phyloP scores from a whole-genome alignment of 352 stramenopile genomes.

The Phytophthora europaea region DNA sequence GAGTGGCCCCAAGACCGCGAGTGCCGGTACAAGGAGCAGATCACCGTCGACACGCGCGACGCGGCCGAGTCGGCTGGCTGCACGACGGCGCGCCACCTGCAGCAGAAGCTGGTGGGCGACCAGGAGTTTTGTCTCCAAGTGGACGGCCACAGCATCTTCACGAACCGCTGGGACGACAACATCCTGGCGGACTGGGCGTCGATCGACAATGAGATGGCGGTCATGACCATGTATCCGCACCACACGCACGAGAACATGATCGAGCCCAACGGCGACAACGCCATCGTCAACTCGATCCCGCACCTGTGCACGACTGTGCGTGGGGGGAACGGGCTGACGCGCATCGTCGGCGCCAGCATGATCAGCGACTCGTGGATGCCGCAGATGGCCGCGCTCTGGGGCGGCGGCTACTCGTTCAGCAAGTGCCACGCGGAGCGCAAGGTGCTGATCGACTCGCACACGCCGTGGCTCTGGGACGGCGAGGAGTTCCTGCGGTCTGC shows the following conservation, averaged over 20 bases:
- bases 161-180: conserved; percentile 80
- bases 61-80: conserved; percentile 78
- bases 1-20: conserved; percentile 66
- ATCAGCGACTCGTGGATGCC: conserved; percentile 71
- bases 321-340: conserved; percentile 58
- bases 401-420: conserved; percentile 76
- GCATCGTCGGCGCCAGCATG: conserved; percentile 80
- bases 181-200: conserved; percentile 71
- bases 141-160: conserved; percentile 88
- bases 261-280: conserved; percentile 79
- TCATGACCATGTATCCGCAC: conserved; percentile 81
- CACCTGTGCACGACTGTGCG: conserved; percentile 77
- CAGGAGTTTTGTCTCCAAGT: conserved; percentile 87
- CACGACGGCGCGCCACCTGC: conserved; percentile 74
- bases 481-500: conserved; percentile 72
- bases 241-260: conserved; percentile 77
- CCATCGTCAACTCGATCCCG: conserved; percentile 59
- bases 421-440: conserved; percentile 83
- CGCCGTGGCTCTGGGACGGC: conserved; percentile 76
- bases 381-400: conserved; percentile 76
- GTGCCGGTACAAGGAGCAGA: conserved; percentile 71
- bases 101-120: conserved; percentile 74
- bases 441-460: conserved; percentile 76
- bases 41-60: conserved; percentile 69
- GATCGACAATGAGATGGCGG: conserved; percentile 84